Base-by-base conservation (phyloP, 495 filamentous ascomycete species). In the Chaetomium tenue region DNA sequence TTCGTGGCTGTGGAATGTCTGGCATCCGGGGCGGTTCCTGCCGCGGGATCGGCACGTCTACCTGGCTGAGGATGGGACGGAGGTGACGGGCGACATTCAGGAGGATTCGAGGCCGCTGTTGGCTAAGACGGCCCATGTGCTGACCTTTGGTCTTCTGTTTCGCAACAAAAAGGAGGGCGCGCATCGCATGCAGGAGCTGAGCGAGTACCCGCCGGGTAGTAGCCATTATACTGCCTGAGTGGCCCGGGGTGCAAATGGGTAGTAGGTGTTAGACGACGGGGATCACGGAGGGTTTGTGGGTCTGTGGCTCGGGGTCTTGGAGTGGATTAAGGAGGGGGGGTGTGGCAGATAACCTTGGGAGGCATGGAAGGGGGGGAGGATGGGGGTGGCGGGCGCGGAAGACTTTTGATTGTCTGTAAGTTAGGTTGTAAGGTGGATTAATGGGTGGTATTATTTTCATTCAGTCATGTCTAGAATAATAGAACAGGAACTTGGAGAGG, bases 1-100 rank as follows among this genome's bases (percentile, higher is more conserved):
- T 65, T 72, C 70, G 9, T 48, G 62, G 2, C 44, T 76, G 22
- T 77, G 74, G 74, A 77, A 77, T 23, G 59, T 74, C 1, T 70
- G 71, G 65, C 63, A 77, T 48, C 74, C 74, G 0, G 66, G 74
- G 2, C 71, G 75, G 0, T 72, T 64, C n/a, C 56, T 77, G 18
- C 72, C 71, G 4, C 30, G 28, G 46, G 61, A 71, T 40, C 26
- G 55, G 26, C 68, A 68, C n/a, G 61, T 74, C 13, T 69, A 72
- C 54, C 67, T 76, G 20, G 60, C 67, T 1, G 47, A 40, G 48
- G 74, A 77, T 28, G 75, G 75, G 3, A 61, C 61, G 2, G 72
- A 74, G 47, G 39, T 74, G 11, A 46, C 63, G 9, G 71, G 66
- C 2, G 66, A 63, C 12, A 30, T 65, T 8, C 15, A 63, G 4